phyloP scores from a whole-genome alignment of 1,139 yeast species.

The Debaryomycetaceae sp. region DNA sequence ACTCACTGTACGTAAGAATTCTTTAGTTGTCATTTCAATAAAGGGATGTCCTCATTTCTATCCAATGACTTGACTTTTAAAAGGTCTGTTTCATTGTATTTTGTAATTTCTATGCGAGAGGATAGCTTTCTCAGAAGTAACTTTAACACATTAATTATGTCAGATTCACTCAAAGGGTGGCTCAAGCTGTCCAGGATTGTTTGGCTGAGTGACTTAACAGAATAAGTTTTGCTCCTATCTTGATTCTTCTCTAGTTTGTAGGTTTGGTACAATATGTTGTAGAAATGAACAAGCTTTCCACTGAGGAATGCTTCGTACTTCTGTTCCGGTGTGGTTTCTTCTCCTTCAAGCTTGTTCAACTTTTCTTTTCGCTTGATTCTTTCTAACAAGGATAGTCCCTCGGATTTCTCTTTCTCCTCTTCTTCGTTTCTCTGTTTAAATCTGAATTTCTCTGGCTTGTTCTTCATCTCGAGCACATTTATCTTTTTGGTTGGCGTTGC shows the following conservation, averaged over 20 bases:
- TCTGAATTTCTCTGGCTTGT: constrained; percentile 29
- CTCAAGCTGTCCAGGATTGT: constrained; percentile 33
- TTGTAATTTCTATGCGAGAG: constrained; percentile 6
- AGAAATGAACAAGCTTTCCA: constrained; percentile 39
- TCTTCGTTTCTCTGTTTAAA: constrained; percentile 24
- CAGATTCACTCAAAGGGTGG: constrained; percentile 30
- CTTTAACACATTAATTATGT: constrained; percentile 27
- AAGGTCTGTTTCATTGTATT: constrained; percentile 19
- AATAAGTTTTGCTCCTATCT: constrained; percentile 14
- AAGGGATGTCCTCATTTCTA: constrained; percentile 23
- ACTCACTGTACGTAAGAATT: constrained; percentile 3
- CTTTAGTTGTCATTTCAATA: constrained; percentile 7
- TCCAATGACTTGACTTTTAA: constrained; percentile 24
- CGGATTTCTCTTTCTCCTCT: constrained; percentile 14
- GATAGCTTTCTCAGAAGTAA: constrained; percentile 16
- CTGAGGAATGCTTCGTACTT: constrained; percentile 34
- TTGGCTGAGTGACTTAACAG: constrained; percentile 23
- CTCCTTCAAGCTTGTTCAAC: constrained; percentile 10
- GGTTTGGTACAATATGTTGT: constrained; percentile 34
- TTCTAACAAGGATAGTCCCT: constrained; percentile 41
- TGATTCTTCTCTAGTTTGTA: constrained; percentile 9
- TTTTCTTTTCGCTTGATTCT: constrained; percentile 38
- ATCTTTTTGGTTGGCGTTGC: constrained; percentile 4
- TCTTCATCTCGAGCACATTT: constrained; percentile 18
- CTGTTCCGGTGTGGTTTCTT: constrained; percentile 25